Base-by-base conservation (phyloP, 257 asterid genomes). In the Capsicum pubescens region DNA sequence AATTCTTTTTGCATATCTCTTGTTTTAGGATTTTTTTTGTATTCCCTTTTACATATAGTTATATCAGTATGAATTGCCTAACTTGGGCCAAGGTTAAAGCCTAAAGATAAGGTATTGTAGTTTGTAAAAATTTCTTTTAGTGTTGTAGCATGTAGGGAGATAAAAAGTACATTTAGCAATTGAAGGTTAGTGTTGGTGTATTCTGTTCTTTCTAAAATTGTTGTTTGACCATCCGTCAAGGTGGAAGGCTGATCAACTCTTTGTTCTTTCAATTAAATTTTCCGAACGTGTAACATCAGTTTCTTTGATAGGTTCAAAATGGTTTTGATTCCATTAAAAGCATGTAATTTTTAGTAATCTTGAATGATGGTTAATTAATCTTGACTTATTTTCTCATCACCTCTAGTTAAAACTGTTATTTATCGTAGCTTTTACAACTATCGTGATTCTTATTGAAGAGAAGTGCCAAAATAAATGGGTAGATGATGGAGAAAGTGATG, bases 371-470 rank as follows among this genome's bases (percentile, higher is more conserved):
- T 77, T 74, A 54, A 77, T 52, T 54, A 14, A 54, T 54, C 63
- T 64, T 32, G 50, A 54, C 15, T 14, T 2, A n/a, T 74, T 44
- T 54, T 77, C 32, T 77, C 42, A 21, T 26, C 50, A 13, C 46
- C 44, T 77, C 14, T 76, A 52, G 26, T 52, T 54, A 26, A 54
- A 21, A 77, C 64, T 77, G 50, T 81, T 46, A 63, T 52, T 81
- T 63, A 81, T 46, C 58, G 46, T 52, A 55, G 39, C 32, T 26
- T 67, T 71, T 82, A 1, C n/a, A 48, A 82, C 69, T 68, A 86
- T 82, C 92, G 94, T 98, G 98, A 35, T 96, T 94, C 83, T 84
- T 96, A 80, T 85, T 93, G 90, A 96, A 96, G 94, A 96, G 87
- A 91, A 96, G 98, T 86, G 93, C 93, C 83, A 93, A 96, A 90